Percentiles rank a stretch among this genome's conserved stretches.
Conservation (phyloP, 208 protist genomes). For the Leishmania arabica region DNA sequence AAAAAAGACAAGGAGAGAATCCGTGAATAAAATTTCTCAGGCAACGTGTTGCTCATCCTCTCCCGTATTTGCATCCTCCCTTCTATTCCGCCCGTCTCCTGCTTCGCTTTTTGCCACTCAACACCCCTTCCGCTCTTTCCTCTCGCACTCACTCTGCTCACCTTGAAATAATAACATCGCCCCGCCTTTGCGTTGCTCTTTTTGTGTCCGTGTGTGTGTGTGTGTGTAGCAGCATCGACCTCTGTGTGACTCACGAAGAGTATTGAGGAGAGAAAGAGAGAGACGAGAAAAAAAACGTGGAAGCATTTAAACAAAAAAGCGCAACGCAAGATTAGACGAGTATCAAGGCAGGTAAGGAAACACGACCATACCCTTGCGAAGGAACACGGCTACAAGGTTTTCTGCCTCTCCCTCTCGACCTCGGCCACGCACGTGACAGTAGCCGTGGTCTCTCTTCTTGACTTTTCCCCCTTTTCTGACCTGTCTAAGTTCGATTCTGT, state of each 20-base stretch:
- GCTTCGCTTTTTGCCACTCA: not conserved
- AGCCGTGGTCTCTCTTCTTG: not conserved
- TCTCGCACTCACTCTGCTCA: not conserved
- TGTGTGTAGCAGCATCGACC: not conserved
- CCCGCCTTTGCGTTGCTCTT: not conserved
- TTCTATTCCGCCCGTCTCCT: not conserved
- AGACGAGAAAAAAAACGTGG: not conserved
- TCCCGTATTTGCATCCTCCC: not conserved
- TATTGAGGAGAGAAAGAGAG: not conserved
- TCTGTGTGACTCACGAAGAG: not conserved
- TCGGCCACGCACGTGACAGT: not conserved
- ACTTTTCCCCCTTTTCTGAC: not conserved
- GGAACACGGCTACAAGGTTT: not conserved
- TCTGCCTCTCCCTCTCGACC: not conserved
- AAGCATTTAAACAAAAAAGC: not conserved
- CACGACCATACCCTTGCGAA: not conserved
- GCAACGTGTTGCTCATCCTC: not conserved
- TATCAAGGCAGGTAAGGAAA: not conserved
- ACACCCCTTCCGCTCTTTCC: not conserved
- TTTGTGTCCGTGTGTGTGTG: not conserved
- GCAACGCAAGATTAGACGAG: not conserved
- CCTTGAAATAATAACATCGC: not conserved
- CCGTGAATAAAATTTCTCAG: not conserved
- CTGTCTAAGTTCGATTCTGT: not conserved
- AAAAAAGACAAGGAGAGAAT: not conserved